Evolutionary conservation across 305 asterid genomes (phyloP).

Genomic region (Fraxinus platypoda): DNA sequence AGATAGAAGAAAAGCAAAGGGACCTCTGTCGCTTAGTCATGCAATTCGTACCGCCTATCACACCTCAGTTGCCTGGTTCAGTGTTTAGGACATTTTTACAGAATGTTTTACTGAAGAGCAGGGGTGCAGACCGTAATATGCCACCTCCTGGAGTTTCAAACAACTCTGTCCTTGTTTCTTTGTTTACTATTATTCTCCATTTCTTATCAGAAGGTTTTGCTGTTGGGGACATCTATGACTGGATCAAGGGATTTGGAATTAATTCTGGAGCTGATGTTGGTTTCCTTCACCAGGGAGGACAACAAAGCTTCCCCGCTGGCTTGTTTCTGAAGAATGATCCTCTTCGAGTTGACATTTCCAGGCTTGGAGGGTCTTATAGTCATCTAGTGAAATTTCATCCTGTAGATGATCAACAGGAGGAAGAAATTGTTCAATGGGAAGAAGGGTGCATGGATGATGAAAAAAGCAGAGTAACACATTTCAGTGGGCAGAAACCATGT

Average conservation of each 20-base stretch:
- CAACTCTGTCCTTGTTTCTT: conserved; percentile 86
- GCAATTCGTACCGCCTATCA: conserved; percentile 84
- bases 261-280: conserved; percentile 68
- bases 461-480: conserved; percentile 70
- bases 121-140: conserved; percentile 89
- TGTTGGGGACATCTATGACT: conserved; percentile 56
- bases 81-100: conserved; percentile 81
- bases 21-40: conserved; percentile 85
- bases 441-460: conserved; percentile 89
- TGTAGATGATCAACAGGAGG: conserved; percentile 49
- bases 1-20: conserved; percentile 96
- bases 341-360: conserved; percentile 76
- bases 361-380: conserved; percentile 87
- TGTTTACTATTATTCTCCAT: conserved; percentile 80
- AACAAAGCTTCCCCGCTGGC: conserved; percentile 73
- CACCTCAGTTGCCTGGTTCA: conserved; percentile 85
- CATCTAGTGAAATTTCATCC: conserved; percentile 68
- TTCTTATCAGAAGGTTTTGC: conserved; percentile 84
- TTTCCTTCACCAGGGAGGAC: conserved; percentile 89
- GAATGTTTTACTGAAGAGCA: conserved; percentile 77
- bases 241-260: conserved; percentile 65
- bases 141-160: conserved; percentile 95
- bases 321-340: conserved; percentile 82
- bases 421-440: conserved; percentile 83
- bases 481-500: conserved; percentile 78